Base-by-base conservation (phyloP, 768 basidiomycete species). In the Lyophyllum atratum region DNA sequence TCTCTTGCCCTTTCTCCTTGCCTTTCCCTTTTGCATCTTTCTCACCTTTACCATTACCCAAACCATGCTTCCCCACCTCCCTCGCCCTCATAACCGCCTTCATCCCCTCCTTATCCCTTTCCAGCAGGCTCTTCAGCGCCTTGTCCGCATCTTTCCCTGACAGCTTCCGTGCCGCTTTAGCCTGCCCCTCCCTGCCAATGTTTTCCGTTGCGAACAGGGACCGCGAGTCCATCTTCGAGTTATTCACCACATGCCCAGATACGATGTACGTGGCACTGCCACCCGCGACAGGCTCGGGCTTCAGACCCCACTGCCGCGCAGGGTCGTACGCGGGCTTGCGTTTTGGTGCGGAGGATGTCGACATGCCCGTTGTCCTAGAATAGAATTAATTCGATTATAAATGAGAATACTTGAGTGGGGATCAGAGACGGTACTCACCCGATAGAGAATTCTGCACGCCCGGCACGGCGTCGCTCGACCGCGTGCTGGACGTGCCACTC, bases 401-500 rank as follows among this genome's bases (percentile, higher is more conserved):
- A 26, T 34, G 15, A 51, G 7, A 25, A 52, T 12, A 43, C 40
- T 11, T 22, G 1, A 34, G 21, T 15, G 3, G 48, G 31, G 25
- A 51, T 28, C 11, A 14, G 34, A 37, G 14, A 15, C 11, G 29
- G 14, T 40, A 76, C 86, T 19, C 58, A 95, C 94, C 92, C 90
- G 7, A 77, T 74, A 17, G 91, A 81, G 64, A 98, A 97, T 72
- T 99, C 97, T 1, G 96, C 82, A 46, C 96, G 81, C 0, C 82
- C 83, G 0, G 90, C 87, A 9, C 94, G 80, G 15, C 82, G 78
- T 21, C 85, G 76, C 70, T 92, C 80, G 3, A 98, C 85, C 0
- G 95, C 92, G 22, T 81, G 80, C 59, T 93, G 87, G 39, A 98
- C 70, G 73, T 99, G 97, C 72, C 84, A 99, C 42, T 98, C 95